Evolutionary conservation across 129 eudicot species (phyloP).

Genomic region (Apium graveolens): DNA sequence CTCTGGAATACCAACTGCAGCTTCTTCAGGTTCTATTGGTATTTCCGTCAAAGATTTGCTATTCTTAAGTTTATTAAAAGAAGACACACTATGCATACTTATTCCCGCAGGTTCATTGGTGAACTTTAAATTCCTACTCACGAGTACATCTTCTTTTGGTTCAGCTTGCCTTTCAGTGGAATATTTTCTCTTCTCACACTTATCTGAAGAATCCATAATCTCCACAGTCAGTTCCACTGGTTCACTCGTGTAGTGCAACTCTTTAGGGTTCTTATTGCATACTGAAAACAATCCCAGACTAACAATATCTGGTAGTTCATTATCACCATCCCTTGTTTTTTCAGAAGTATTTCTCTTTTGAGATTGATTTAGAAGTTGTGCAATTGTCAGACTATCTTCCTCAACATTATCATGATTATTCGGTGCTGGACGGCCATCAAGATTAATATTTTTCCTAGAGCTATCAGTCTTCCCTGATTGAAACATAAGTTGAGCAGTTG

Average conservation of each 20-base stretch:
- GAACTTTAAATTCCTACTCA: not conserved
- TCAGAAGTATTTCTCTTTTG: not conserved
- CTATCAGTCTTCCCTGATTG: not conserved
- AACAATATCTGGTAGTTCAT: not conserved
- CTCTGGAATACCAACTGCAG: not conserved
- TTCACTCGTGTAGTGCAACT: not conserved
- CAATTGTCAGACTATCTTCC: not conserved
- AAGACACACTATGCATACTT: not conserved
- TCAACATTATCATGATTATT: not conserved
- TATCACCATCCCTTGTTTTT: not conserved
- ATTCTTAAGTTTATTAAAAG: not conserved
- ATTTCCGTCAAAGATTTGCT: not conserved
- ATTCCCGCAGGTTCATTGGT: not conserved
- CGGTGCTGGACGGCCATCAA: not conserved
- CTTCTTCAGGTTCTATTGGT: not conserved
- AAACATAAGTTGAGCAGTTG: not conserved
- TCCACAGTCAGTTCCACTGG: not conserved
- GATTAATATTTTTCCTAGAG: not conserved
- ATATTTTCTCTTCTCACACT: not conserved
- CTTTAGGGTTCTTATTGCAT: not conserved
- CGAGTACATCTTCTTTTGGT: not conserved
- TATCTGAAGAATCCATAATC: not conserved
- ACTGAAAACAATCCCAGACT: not conserved
- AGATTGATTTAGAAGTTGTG: not conserved
- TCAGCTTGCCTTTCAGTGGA: not conserved